These are phyloP conservation scores for Lactarius indigo DNA, from an alignment of 768 basidiomycete genomes.

Conservation along the genomic window DNA sequence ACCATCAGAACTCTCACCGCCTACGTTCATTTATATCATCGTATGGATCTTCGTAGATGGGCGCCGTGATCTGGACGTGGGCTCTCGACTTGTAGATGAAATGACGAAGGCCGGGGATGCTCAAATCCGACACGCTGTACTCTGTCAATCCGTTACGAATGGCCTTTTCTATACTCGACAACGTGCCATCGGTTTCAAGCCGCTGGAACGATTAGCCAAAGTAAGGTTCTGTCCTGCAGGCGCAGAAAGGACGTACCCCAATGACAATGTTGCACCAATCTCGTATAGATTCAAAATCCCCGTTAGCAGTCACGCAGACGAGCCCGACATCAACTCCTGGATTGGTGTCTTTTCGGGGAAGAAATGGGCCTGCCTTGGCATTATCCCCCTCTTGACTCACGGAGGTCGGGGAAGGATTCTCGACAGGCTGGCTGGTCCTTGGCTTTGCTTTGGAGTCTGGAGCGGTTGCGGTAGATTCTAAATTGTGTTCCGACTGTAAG, in stretches of 20 bases:
- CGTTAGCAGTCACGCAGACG: conserved; percentile 75
- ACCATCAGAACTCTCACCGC: conserved; percentile 42
- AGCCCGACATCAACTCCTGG: conserved; percentile 42
- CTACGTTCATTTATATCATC: conserved; percentile 54
- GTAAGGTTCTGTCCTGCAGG: background rate
- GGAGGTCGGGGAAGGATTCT: background rate
- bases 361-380: background rate
- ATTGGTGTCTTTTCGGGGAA: background rate
- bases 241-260: conserved; percentile 41
- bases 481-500: conserved; percentile 35
- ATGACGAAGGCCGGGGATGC: conserved; percentile 88
- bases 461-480: background rate
- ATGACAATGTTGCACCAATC: conserved; percentile 69
- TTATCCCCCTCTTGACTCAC: background rate
- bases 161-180: conserved; percentile 47
- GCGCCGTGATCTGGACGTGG: conserved; percentile 86
- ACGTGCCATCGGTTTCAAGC: conserved; percentile 56
- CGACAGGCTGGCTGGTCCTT: background rate
- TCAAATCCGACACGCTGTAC: conserved; percentile 69
- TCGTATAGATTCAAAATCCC: conserved; percentile 82
- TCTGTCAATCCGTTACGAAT: conserved; percentile 50
- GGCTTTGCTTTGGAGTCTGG: conserved; percentile 14
- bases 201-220: conserved; percentile 41
- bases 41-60: conserved; percentile 85
- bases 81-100: conserved; percentile 91